phyloP scores from a whole-genome alignment of 2,329 filamentous ascomycete genomes.

The Colletotrichum sp. region DNA sequence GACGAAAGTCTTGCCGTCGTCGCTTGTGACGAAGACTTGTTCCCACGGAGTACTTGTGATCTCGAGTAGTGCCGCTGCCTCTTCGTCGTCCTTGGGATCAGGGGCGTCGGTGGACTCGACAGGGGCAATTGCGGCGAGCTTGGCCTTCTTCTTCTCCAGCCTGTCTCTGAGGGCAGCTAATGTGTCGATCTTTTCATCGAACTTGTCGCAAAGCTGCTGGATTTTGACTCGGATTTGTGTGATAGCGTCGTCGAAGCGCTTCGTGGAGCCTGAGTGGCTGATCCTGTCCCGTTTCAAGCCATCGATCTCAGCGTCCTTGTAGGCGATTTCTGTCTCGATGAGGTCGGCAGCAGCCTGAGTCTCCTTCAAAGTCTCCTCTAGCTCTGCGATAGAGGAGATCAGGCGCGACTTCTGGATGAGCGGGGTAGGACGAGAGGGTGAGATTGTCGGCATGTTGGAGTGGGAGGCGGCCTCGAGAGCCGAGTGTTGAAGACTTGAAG shows the following conservation, averaged over 20 bases:
- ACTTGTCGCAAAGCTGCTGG: background rate
- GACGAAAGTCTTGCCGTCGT: conserved; percentile 27
- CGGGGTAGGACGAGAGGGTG: background rate
- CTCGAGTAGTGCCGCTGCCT: background rate
- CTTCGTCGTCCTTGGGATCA: background rate
- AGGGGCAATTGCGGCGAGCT: background rate
- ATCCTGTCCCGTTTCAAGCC: background rate
- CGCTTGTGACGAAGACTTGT: conserved; percentile 14
- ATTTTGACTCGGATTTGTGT: background rate
- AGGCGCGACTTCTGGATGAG: background rate
- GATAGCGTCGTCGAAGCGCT: background rate
- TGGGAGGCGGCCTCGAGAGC: background rate
- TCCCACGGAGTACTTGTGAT: conserved; percentile 16
- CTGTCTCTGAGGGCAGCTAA: background rate
- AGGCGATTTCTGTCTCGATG: background rate
- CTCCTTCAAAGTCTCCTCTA: background rate
- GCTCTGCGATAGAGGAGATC: background rate
- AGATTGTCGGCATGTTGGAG: background rate
- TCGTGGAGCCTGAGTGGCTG: background rate
- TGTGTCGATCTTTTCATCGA: background rate
- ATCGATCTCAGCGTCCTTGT: conserved; percentile 6
- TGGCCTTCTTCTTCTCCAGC: background rate
- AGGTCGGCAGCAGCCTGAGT: background rate
- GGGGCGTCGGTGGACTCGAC: conserved; percentile 1
- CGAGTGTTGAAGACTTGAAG: background rate